Evolutionary conservation across 2,329 filamentous ascomycete genomes (phyloP), one percentile per base, ranked within the genome.

Genomic region (Fusarium decemcellulare): DNA sequence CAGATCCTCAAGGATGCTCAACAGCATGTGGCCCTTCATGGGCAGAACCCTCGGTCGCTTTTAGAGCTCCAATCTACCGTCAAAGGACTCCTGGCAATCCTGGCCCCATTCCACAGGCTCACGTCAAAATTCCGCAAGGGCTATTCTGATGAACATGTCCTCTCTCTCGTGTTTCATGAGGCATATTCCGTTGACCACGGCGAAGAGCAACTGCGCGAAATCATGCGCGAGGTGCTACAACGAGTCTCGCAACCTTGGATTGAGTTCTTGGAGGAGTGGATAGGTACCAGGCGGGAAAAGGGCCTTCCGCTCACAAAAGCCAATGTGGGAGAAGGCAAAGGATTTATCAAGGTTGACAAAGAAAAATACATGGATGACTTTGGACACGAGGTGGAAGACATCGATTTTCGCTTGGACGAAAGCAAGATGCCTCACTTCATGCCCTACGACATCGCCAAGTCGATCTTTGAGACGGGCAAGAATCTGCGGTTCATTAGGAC

Each of bases 391-490:
- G 79, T 84, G 9, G 85, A 86, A 40, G 87, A 89, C 23, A 76
- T 85, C 2, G 88, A 92, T 65, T 93, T 88, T 70, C 80, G 88
- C 7, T 85, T 95, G 34, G 89, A 92, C 63, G 83, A 84, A 23
- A 82, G 87, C 30, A 87, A 88, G 66, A 89, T 96, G 80, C 93
- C 93, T 1, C 83, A 85, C 2, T 96, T 96, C 70, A 84, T 97
- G 46, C 87, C 90, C 0, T 77, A 83, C 6, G 93, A 96, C 61
- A 87, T 95, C 69, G 90, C 89, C 4, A 85, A 87, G 53, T 82
- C 85, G 6, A 88, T 96, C n/a, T 95, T 95, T 68, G 93, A 97
- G 76, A 92, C 91, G 5, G 94, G 93, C 5, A 88, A 87, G 72
- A 95, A 92, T 76, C 80, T 97, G 50, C 88, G 92, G 8, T 90